Evolutionary conservation across 202 grass and related monocot species (phyloP), one percentile per base, ranked within the genome.

Genomic region (Carex arenaria): DNA sequence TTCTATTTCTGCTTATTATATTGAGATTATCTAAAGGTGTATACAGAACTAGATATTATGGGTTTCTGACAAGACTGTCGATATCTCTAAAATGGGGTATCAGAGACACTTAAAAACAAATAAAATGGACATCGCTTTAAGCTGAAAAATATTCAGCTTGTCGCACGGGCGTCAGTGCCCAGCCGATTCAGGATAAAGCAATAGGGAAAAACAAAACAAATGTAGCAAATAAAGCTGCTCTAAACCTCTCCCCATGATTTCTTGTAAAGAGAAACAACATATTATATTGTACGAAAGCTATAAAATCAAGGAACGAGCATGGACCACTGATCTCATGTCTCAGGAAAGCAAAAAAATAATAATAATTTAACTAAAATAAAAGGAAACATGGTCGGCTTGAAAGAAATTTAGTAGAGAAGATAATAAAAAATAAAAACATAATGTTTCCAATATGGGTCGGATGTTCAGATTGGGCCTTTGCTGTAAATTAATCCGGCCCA

Each of bases 11-110:
- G 1, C 7, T 45, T 72, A 72, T 49, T 51, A 72, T 15, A 72
- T 51, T 26, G 19, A 28, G 18, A 70, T 70, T n/a, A 70, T 70
- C 15, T 45, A 43, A 45, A 70, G 14, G 26, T 0, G 13, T 66
- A 66, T 34, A 43, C 14, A n/a, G 9, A 74, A 12, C 20, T 1
- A 56, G 22, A 56, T 51, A 51, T 38, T 72, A 75, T 55, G 11
- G 22, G 22, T 30, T 1, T 49, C 68, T 75, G 72, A 75, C 72
- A 55, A 32, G 72, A 54, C 0, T 69, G 34, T 18, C 49, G 38
- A 31, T 56, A 26, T 76, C 72, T 18, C 23, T 76, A 28, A 76
- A 76, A 32, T 76, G 69, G 72, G 72, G 72, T 53, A 74, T 74
- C 70, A 74, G 7, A 56, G 51, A 76, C 2, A 1, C 10, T 72